phyloP scores from a whole-genome alignment of 2,329 filamentous ascomycete genomes.

The Aspergillus ibericus region DNA sequence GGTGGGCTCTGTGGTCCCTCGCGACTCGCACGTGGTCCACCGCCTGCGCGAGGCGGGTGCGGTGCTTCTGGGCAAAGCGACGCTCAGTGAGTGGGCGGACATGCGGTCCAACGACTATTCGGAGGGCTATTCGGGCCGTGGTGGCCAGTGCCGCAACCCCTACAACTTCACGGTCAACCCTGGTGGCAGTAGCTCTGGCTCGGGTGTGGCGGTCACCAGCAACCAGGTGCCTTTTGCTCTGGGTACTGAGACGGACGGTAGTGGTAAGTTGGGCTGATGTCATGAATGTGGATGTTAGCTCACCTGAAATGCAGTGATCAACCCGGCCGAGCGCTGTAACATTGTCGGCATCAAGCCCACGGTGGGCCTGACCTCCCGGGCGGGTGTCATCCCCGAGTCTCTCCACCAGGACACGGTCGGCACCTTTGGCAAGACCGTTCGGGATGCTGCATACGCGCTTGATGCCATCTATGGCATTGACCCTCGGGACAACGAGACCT shows the following conservation, averaged over 20 bases:
- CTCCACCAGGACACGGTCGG: slow-evolving; percentile 70
- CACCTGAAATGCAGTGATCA: slow-evolving; percentile 55
- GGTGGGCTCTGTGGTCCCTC: slow-evolving; percentile 63
- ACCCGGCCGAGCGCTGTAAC: slow-evolving; percentile 67
- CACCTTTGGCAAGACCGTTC: slow-evolving; percentile 65
- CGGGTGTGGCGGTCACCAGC: slow-evolving; percentile 62
- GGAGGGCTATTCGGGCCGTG: slow-evolving; percentile 65
- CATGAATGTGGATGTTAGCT: not conserved
- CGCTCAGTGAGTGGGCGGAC: slow-evolving; percentile 71
- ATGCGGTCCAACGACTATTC: slow-evolving; percentile 68
- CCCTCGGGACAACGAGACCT: slow-evolving; percentile 64
- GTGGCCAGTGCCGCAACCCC: slow-evolving; percentile 63
- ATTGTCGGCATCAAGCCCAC: slow-evolving; percentile 76
- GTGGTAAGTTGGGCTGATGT: slow-evolving; percentile 39
- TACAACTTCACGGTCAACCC: slow-evolving; percentile 70
- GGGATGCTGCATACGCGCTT: slow-evolving; percentile 66
- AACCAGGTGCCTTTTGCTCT: slow-evolving; percentile 65
- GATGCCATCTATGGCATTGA: slow-evolving; percentile 69
- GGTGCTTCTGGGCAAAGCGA: slow-evolving; percentile 69
- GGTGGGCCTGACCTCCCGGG: slow-evolving; percentile 68
- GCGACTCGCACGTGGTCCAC: slow-evolving; percentile 66
- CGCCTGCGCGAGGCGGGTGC: slow-evolving; percentile 65
- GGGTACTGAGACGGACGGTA: slow-evolving; percentile 74
- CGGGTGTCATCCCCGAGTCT: slow-evolving; percentile 64
- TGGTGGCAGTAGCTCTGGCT: slow-evolving; percentile 68